Evolutionary conservation across 768 basidiomycete species (phyloP), one percentile per base, ranked within the genome.

Genomic region (Russula griseocarnosa): DNA sequence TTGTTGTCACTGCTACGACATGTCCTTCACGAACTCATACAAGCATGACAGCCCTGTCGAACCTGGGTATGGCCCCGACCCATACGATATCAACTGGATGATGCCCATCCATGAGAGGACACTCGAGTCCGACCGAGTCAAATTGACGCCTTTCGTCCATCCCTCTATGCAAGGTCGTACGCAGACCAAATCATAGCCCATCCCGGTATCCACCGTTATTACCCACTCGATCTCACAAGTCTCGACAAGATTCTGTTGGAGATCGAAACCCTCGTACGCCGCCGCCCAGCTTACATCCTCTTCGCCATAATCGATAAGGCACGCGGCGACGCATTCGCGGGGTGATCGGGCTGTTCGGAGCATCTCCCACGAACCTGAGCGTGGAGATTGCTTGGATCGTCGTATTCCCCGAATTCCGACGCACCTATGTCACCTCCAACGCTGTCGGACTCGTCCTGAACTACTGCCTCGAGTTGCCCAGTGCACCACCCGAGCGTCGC

Each of bases 251-350:
- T 74, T 59, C 68, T 73, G 52, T 61, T 63, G 18, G 69, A 62
- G 60, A 24, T 70, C 57, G 74, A 73, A 61, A n/a, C 36, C 18
- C 18, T 18, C 34, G 64, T 72, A 32, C 69, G 71, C 28, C 56
- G 53, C 20, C 11, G 64, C 66, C 65, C 72, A 30, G 53, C 26
- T 18, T 54, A 61, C 18, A 11, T 76, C 26, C 52, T 78, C 1
- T 79, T 77, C 63, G 77, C 77, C 49, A 73, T 73, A 46, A 75
- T 78, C 61, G 82, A 83, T 67, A 76, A 75, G 55, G 75, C 74
- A 6, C 69, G 70, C 65, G 69, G 69, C 3, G 75, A 73, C 22
- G 71, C 64, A 3, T 47, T 80, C 4, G 79, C 76, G 0, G 80
- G 0, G 54, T 77, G 51, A 74, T 80, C 3, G 77, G 75, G n/a